Base-by-base conservation (phyloP, 2,329 filamentous ascomycete genomes). In the Beauveria rudraprayagi region DNA sequence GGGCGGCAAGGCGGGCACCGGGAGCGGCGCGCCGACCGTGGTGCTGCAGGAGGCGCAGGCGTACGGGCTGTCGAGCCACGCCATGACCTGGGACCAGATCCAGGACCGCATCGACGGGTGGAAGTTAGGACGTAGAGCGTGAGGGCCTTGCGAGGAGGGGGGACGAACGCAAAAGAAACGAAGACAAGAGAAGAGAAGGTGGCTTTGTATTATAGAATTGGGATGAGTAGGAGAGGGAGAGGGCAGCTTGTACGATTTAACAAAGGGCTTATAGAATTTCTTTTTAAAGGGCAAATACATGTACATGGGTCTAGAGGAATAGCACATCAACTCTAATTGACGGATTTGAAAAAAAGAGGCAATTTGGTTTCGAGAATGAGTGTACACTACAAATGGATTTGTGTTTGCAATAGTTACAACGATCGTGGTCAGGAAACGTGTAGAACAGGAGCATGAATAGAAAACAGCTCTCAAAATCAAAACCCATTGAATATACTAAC, bases 21-120 rank as follows among this genome's bases (percentile, higher is more conserved):
- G 94, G 3, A 94, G 86, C 64, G 94, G 94, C 16, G 88, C 91
- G 22, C 94, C 94, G 4, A 99, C 94, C 0, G 92, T 99, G 26
- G 93, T 99, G 50, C 71, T 99, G 68, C 93, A 97, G 78, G 93
- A 97, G 77, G 91, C 91, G 26, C 86, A 92, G 71, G 82, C 89
- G 66, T 84, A 88, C 60, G 87, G 87, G 0, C 80, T 88, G 30
- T 85, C 80, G 69, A 80, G 85, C 65, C 88, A 84, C 67, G 78
- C 86, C 37, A 84, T 95, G 72, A 80, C 81, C 28, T 97, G 94
- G 92, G 88, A 89, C 57, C 89, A 95, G 73, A 93, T 97, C 48
- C 92, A 97, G 77, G 87, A 92, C 62, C 81, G 88, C 60, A 94
- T 97, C 68, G 84, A 87, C 50, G 82, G 83, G 70, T 97, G 92